Base-by-base conservation (phyloP, 352 stramenopile species). In the Globisporangium camurandrum region DNA sequence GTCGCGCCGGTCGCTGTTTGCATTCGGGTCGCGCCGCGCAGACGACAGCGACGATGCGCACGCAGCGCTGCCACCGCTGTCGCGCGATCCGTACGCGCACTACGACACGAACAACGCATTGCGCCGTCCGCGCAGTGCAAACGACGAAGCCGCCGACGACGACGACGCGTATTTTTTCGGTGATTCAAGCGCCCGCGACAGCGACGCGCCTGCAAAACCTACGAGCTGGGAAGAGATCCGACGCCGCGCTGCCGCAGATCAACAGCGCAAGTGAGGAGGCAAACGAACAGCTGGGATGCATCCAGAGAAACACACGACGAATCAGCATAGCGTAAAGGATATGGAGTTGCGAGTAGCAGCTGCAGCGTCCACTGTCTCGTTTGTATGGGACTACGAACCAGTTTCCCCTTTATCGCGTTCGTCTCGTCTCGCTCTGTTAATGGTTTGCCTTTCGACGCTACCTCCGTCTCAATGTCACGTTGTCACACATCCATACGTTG, bases 191-290 rank as follows among this genome's bases (percentile, higher is more conserved):
- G 19, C 31, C 17, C 34, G 50, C 19, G 49, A 71, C 42, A 20
- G 24, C 2, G 61, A 78, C 9, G 31, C 46, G 16, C 43, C 48
- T 2, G 46, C 34, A 20, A 76, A 84, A 33, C 62, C 66, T 8
- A 88, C 75, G 12, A 86, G 77, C 8, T 92, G 80, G 80, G 77
- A 92, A 37, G 77, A 92, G 26, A 78, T 92, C 24, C 77, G 80
- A 33, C 69, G 71, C 43, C 80, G 72, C 11, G 71, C 71, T 42
- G 65, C 71, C 27, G 53, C 24, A 17, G 14, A 39, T n/a, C 42
- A 70, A 14, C 60, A 70, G 10, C 56, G 64, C 41, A 84, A 85
- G 56, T 88, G 51, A 81, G 44, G n/a, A n/a, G n/a, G n/a, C n/a
- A n/a, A n/a, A n/a, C n/a, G n/a, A n/a, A n/a, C n/a, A n/a, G n/a